phyloP scores from a whole-genome alignment of 2,329 filamentous ascomycete genomes.

The Xylaria sp. region DNA sequence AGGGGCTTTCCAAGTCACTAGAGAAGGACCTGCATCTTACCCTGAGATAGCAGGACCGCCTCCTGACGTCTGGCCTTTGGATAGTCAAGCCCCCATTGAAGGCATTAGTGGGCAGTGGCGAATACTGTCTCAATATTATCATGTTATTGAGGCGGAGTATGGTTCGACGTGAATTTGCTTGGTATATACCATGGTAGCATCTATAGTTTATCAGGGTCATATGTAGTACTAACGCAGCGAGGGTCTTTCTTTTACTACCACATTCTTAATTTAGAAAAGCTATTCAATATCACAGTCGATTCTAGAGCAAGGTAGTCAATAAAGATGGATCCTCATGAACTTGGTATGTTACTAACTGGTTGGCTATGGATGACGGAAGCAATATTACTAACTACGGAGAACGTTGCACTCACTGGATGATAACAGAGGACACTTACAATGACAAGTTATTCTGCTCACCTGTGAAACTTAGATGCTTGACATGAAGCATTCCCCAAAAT shows the following conservation, averaged over 20 bases:
- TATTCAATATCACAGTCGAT: neutral
- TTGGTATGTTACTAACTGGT: neutral
- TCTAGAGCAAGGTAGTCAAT: neutral
- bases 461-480: neutral
- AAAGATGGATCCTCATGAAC: neutral
- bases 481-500: neutral
- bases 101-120: neutral
- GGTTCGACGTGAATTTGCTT: neutral
- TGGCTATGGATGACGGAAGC: neutral
- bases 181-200: neutral
- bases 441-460: neutral
- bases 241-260: too few relatives aligned
- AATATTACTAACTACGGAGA: neutral
- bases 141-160: neutral
- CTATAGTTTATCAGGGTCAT: neutral
- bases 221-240: too few relatives aligned
- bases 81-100: neutral
- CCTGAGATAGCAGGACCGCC: neutral
- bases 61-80: neutral
- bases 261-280: neutral
- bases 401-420: neutral
- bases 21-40: neutral
- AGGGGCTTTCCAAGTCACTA: neutral
- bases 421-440: neutral
- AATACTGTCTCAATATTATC: neutral